Evolutionary conservation across 768 basidiomycete genomes (phyloP), one percentile per base, ranked within the genome.

Genomic region (Termitomyces sp.): DNA sequence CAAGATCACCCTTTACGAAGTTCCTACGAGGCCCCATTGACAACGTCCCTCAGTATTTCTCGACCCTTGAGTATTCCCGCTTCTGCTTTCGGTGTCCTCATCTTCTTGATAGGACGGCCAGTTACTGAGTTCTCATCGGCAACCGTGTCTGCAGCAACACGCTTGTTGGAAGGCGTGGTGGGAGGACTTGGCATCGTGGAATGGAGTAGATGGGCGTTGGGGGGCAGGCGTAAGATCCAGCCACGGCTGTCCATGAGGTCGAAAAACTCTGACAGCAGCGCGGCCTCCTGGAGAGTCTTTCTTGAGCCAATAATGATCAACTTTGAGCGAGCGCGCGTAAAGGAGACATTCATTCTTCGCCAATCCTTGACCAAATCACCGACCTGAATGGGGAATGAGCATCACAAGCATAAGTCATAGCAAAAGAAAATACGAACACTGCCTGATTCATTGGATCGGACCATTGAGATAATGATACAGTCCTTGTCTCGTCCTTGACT

Each of bases 401-500:
- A 26, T 22, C 24, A 20, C 27, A 20, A 4, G 26, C 27, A 40
- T 26, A 7, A 43, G 30, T 53, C 36, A 50, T 22, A 30, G 54
- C 14, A 16, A 3, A 33, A 33, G 7, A 53, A 22, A 24, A 30
- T n/a, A 77, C 88, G 64, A 67, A 94, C 94, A 71, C 79, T 80
- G 57, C 87, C 87, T 0, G 76, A 73, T 42, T 88, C 85, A 64
- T 99, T 98, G 0, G 92, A 93, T 58, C 93, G 79, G 5, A 96
- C 95, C 79, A 98, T 84, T 20, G 93, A 95, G 53, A 98, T 88
- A 62, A 99, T 79, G 58, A 98, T 86, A 68, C 92, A 94, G 46
- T 96, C 93, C 70, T 99, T 98, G 73, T 99, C 96, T 48, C 96
- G 75, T 0, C 96, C 95, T 72, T 97, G 95, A 71, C 90, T 93